Evolutionary conservation across 2,329 filamentous ascomycete species (phyloP), one percentile per base, ranked within the genome.

Genomic region (Aspergillus sergii): DNA sequence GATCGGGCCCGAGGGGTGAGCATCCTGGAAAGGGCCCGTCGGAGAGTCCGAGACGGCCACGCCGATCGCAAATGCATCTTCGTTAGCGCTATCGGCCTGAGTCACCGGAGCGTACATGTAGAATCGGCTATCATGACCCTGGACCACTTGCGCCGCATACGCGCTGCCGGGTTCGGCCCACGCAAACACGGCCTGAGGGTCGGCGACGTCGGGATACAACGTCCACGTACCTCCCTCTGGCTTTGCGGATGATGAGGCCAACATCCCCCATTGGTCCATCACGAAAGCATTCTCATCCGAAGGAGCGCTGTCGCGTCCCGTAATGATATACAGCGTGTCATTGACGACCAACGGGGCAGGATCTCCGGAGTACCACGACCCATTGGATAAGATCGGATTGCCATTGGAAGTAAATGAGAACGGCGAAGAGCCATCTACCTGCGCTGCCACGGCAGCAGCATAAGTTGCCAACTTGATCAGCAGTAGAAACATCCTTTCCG

Each of bases 201-300:
- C 32, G 9, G 30, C 48, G 23, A 59, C 30, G 32, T 59, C 32
- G 8, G 57, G 57, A 51, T 59, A 32, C 9, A 59, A 46, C 30
- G 57, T 54, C 57, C 57, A 59, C 9, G 43, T 36, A 10, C 46
- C 36, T 8, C 57, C 57, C 11, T 59, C 36, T 1, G 57, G 32
- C 8, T 34, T 28, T 21, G 57, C 28, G 4, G 57, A 53, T 8
- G 45, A 36, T 21, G 57, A 59, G 45, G 12, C 45, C 14, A 59
- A 26, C 32, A 59, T 41, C 28, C 57, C 57, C 57, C 57, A 59
- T 43, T 59, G 46, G 11, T 51, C 41, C 45, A 59, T 59, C 32
- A 23, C 46, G 36, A 59, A 59, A 21, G 46, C 16, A 41, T 59
- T 53, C 26, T 59, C 45, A 28, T 59, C 19, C 14, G 57, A 6